Base-by-base conservation (phyloP, 805 yeast genomes). In the Monosporozyma aerobia region DNA sequence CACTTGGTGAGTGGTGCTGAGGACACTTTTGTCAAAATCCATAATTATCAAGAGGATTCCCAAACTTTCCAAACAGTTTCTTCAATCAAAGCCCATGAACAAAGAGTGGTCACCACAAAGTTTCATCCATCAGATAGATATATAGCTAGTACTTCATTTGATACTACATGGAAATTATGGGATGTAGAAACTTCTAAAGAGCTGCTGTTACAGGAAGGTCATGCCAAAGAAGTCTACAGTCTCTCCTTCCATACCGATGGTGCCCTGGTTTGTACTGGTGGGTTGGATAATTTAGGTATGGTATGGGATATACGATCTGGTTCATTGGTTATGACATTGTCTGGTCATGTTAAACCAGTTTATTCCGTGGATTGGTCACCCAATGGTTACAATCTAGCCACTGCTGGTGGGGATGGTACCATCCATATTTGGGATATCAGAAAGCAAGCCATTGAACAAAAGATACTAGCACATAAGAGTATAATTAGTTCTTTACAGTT, bases 251-350 rank as follows among this genome's bases (percentile, higher is more conserved):
- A 90, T 54, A 75, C 77, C 0, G 95, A 88, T 60, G 97, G 98
- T 0, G 73, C 92, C 2, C 66, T 92, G 5, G 60, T 85, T 7
- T 83, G 85, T 0, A 79, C 88, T 11, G 94, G 84, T 3, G 96
- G 97, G 0, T 69, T 83, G 5, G 97, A 92, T 67, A 85, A 83
- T 0, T 68, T 81, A 19, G 82, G 81, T 0, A 72, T 84, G 45
- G 64, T 90, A 2, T 92, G 97, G 97, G 99, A 92, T 69, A 65
- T 92, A 41, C 71, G 99, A 50, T 74, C 85, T 0, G 98, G 97
- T 3, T 74, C 79, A 52, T 73, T 80, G 0, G 75, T 87, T 1
- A 73, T 79, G 64, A 67, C 74, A 9, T 66, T 89, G 3, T 72
- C 75, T 30, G 87, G 87, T 1, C 98, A 94, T 67, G 77, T 79